phyloP scores from a whole-genome alignment of 805 yeast genomes.

The Ogataea paraovalis region DNA sequence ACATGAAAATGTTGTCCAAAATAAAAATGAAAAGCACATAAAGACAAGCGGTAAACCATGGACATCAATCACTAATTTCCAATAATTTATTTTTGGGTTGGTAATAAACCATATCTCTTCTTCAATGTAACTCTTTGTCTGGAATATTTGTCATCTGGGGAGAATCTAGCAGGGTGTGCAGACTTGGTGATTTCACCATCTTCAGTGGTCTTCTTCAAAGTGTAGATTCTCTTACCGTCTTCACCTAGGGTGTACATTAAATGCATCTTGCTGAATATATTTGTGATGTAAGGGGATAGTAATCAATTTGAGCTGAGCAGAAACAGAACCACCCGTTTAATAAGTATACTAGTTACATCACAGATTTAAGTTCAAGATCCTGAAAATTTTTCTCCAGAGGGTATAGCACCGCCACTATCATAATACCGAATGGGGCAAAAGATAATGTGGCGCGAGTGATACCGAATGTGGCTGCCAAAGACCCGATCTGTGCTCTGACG shows the following conservation, averaged over 20 bases:
- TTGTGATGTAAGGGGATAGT: not conserved
- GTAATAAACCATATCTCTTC: conserved; percentile 87
- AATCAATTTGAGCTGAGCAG: not conserved
- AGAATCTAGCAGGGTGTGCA: conserved; percentile 99
- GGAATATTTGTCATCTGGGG: conserved; percentile 99
- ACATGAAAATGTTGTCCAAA: too few relatives aligned
- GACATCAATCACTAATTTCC: too few relatives aligned
- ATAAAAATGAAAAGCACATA: not conserved
- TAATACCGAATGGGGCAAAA: too few relatives aligned
- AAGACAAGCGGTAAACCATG: not conserved
- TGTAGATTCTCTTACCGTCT: conserved; percentile 95
- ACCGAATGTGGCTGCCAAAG: too few relatives aligned
- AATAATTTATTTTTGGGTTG: conserved; percentile 71
- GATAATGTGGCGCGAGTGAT: too few relatives aligned
- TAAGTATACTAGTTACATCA: too few relatives aligned
- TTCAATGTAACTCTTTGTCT: conserved; percentile 98
- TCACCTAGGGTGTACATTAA: conserved; percentile 95
- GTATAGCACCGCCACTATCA: too few relatives aligned
- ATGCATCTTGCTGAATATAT: conserved; percentile 59
- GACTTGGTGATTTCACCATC: conserved; percentile 95
- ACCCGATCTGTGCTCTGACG: too few relatives aligned
- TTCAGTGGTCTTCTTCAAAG: conserved; percentile 76
- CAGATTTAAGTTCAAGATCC: too few relatives aligned
- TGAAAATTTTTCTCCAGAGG: too few relatives aligned
- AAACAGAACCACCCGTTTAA: too few relatives aligned